Percentiles rank a stretch among this genome's conserved stretches.
phyloP scores from a whole-genome alignment of 495 filamentous ascomycete species.

The Trichoderma reesei region DNA sequence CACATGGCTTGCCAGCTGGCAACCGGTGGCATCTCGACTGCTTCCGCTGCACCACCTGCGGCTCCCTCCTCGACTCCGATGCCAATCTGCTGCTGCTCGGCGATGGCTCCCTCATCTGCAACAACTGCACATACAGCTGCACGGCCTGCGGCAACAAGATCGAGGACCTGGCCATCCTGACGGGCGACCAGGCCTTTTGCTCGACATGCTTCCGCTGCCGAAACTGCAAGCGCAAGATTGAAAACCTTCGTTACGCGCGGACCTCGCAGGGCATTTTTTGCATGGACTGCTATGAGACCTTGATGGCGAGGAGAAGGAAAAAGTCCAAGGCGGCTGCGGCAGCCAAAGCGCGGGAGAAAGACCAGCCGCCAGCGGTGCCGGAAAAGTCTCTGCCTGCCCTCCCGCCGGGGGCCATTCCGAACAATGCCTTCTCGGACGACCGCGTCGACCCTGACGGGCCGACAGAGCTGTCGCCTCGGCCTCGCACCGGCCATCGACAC shows the following conservation, averaged over 20 bases:
- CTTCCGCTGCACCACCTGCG: slow-evolving; percentile 96
- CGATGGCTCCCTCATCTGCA: slow-evolving; percentile 96
- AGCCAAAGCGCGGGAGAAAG: slow-evolving; percentile 50
- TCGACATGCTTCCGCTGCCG: slow-evolving; percentile 93
- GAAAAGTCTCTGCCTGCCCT: slow-evolving; percentile 94
- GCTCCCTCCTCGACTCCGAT: slow-evolving; percentile 91
- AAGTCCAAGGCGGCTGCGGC: slow-evolving; percentile 59
- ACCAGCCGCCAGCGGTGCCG: slow-evolving; percentile 54
- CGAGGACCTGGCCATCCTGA: slow-evolving; percentile 94
- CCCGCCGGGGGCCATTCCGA: slow-evolving; percentile 61
- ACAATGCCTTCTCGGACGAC: slow-evolving; percentile 50
- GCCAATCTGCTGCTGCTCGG: slow-evolving; percentile 95
- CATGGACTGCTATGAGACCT: slow-evolving; percentile 98
- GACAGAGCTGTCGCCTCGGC: slow-evolving; percentile 60
- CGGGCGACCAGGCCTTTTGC: slow-evolving; percentile 98
- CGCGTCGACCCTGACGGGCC: slow-evolving; percentile 64
- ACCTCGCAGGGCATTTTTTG: slow-evolving; percentile 99
- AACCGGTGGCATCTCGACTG: slow-evolving; percentile 99
- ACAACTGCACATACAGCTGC: slow-evolving; percentile 99
- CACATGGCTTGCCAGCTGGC: slow-evolving; percentile 50
- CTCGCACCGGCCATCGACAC: slow-evolving; percentile 40
- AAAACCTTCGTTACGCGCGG: slow-evolving; percentile 94
- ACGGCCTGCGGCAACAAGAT: slow-evolving; percentile 97
- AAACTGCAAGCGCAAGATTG: slow-evolving; percentile 97
- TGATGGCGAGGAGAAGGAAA: slow-evolving; percentile 93